phyloP scores from a whole-genome alignment of 768 basidiomycete genomes.

The Amanita subjunquillea region DNA sequence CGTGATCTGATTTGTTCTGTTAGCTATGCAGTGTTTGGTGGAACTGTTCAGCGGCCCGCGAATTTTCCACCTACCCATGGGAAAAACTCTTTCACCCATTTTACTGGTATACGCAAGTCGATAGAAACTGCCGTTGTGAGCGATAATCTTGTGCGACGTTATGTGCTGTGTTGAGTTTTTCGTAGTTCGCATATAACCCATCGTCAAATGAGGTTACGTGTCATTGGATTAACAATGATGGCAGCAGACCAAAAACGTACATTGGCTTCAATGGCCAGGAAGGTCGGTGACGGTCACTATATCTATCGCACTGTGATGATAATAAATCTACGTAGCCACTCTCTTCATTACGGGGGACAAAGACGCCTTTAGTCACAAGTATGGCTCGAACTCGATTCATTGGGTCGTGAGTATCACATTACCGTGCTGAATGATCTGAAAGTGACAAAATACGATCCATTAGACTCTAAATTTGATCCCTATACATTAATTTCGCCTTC shows the following conservation, averaged over 20 bases:
- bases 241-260: background rate
- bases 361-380: background rate
- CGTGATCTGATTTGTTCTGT: background rate
- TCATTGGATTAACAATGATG: slow-evolving; percentile 4
- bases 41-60: background rate
- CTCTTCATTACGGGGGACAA: slow-evolving; percentile 3
- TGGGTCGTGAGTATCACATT: slow-evolving; percentile 3
- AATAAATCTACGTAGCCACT: background rate
- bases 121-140: slow-evolving; percentile 5
- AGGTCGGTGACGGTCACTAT: background rate
- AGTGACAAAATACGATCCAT: background rate
- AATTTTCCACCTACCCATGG: background rate
- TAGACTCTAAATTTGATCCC: background rate
- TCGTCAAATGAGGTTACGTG: background rate
- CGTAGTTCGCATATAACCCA: background rate
- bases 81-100: slow-evolving; percentile 1
- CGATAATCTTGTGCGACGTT: background rate
- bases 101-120: background rate
- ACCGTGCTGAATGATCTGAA: background rate
- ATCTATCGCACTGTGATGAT: background rate
- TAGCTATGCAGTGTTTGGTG: slow-evolving; percentile 3
- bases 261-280: background rate
- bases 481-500: background rate
- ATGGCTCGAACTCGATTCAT: background rate
- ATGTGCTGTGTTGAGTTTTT: background rate